Conservation (phyloP, 306 rosid genomes). For the Acacia acuminata region DNA sequence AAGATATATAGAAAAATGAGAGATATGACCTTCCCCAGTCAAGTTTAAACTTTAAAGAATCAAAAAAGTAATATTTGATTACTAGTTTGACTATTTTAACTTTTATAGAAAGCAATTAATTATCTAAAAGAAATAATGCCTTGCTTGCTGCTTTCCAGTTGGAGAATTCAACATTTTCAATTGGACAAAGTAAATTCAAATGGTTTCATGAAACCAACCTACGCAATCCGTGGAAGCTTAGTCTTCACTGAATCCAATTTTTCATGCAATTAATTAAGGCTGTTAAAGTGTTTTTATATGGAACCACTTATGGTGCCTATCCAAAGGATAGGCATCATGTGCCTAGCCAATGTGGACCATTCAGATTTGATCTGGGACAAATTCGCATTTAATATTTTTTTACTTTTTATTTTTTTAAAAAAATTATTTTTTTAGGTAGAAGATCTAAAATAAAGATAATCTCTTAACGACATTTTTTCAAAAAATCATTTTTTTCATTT, state of each 20-base stretch:
- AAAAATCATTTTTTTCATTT: no score
- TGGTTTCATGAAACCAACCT: neutral
- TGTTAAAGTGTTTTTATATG: no score
- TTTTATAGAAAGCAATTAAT: neutral
- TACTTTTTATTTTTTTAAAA: no score
- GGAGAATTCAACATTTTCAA: neutral
- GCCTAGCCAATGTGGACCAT: no score
- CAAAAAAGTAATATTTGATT: neutral
- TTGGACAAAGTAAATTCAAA: neutral
- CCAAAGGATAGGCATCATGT: no score
- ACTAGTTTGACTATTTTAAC: neutral
- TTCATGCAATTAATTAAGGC: neutral
- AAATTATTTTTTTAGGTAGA: no score
- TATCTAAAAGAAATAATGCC: neutral
- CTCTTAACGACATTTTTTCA: no score
- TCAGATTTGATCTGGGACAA: no score
- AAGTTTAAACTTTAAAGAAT: slow-evolving; percentile 14
- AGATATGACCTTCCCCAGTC: slow-evolving; percentile 56
- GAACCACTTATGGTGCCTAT: no score
- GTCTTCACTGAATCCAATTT: neutral
- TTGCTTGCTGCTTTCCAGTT: neutral
- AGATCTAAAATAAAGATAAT: no score
- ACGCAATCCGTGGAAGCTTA: neutral
- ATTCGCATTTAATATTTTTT: no score
- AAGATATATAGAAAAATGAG: neutral